Base-by-base conservation (phyloP, 768 basidiomycete species). In the Dendrothele bispora region DNA sequence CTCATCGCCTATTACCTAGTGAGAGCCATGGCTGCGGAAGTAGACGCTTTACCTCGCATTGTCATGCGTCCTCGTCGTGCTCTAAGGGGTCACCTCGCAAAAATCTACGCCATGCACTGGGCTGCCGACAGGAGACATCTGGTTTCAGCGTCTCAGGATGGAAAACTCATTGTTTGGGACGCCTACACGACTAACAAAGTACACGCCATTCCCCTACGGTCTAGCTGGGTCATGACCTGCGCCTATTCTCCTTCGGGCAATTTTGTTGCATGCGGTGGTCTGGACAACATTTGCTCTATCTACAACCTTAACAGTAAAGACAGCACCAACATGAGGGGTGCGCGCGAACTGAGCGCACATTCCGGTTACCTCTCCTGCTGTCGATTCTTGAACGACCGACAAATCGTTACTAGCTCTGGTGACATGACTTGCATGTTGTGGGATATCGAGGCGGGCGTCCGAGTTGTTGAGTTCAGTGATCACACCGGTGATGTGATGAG, bases 101-200 rank as follows among this genome's bases (percentile, higher is more conserved):
- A 99, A 79, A 98, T 99, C 63, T 99, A 99, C 67, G 95, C 95
- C 39, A 97, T 99, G 91, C 97, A 99, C 69, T 99, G 97, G 97
- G 89, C 95, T 27, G 85, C 89, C 43, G 95, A 99, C 75, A 83
- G 93, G 61, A 80, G 97, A 60, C 95, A 99, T 75, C 83, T 99
- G 51, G 95, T 99, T 28, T 98, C 97, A 14, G 95, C 95, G n/a
- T 98, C 95, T 2, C 95, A 99, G 66, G 95, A 99, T 64, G 95
- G 95, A 44, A 99, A 99, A 69, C 82, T 99, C 50, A 98, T 99
- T 64, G 95, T 99, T 45, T 99, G 95, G 95, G 95, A 99, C 69
- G 95, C 95, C 42, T 98, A 98, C 71, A 98, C 95, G n/a, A 97
- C 95, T 49, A 99, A 99, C 81, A 99, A 99, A 76, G 95, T 99